phyloP scores from a whole-genome alignment of 1,284 basidiomycete species.

The Puccinia coronata region DNA sequence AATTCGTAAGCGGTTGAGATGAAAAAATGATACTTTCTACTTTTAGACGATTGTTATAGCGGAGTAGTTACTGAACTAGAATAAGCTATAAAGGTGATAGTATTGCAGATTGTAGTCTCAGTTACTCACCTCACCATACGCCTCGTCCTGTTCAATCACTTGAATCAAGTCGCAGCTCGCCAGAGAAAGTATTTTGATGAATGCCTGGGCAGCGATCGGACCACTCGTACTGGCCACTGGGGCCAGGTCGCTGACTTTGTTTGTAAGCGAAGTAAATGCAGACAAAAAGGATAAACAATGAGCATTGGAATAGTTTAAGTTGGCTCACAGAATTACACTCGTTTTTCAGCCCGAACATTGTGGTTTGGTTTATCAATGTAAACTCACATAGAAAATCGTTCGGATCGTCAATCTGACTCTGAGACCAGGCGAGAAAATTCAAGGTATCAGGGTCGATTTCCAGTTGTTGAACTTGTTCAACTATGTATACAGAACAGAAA shows the following conservation, averaged over 20 bases:
- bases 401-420: constrained; percentile 36
- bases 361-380: background rate
- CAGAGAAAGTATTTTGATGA: constrained; percentile 45
- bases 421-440: constrained; percentile 43
- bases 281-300: background rate
- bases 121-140: constrained; percentile 48
- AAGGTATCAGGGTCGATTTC: constrained; percentile 34
- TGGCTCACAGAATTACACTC: background rate
- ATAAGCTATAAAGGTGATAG: too few relatives aligned
- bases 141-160: constrained; percentile 49
- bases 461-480: background rate
- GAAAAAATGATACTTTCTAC: too few relatives aligned
- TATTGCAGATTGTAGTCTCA: background rate
- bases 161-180: constrained; percentile 19
- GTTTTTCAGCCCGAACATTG: background rate
- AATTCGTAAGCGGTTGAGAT: too few relatives aligned
- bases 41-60: too few relatives aligned
- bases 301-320: background rate
- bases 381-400: constrained; percentile 45
- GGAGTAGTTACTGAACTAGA: too few relatives aligned
- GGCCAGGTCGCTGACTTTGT: constrained; percentile 48
- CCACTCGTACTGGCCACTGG: constrained; percentile 43
- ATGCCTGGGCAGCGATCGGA: constrained; percentile 44
- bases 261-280: background rate
- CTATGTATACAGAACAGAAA: background rate